These are phyloP conservation scores for Aspergillus unguis DNA, from an alignment of 2,329 filamentous ascomycete species.

Conservation along the genomic window DNA sequence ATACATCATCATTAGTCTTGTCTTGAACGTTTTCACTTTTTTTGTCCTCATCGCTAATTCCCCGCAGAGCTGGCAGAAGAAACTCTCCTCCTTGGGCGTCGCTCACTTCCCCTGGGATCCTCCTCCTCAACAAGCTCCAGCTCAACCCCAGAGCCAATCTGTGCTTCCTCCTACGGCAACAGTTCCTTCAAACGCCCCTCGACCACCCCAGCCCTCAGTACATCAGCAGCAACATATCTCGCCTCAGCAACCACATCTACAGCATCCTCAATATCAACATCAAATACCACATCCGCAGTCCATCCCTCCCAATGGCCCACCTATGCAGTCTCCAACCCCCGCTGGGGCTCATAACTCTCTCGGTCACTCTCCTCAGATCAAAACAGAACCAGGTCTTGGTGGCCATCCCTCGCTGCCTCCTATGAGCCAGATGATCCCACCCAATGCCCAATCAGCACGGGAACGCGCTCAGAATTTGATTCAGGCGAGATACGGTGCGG, in stretches of 20 bases:
- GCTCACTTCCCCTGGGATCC: conserved; percentile 96
- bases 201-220: conserved; percentile 29
- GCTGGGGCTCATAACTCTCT: conserved; percentile 23
- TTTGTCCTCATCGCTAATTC: not conserved
- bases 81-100: conserved; percentile 78
- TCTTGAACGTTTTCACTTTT: not conserved
- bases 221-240: conserved; percentile 34
- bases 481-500: conserved; percentile 46
- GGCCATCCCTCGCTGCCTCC: conserved; percentile 30
- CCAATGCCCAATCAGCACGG: conserved; percentile 49
- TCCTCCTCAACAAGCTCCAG: conserved; percentile 58
- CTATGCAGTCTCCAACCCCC: conserved; percentile 22
- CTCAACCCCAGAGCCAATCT: conserved; percentile 36
- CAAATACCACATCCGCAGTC: conserved; percentile 38
- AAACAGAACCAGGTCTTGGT: conserved; percentile 51
- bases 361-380: conserved; percentile 45
- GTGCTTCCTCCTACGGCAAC: conserved; percentile 40
- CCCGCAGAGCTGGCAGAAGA: conserved; percentile 84
- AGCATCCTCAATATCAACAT: conserved; percentile 26
- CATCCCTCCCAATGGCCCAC: conserved; percentile 26
- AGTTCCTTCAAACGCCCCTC: conserved; percentile 45
- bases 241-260: conserved; percentile 32
- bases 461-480: conserved; percentile 54
- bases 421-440: conserved; percentile 36
- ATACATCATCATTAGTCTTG: conserved; percentile 8